These are phyloP conservation scores for Aspergillus sclerotiicarbonarius DNA, from an alignment of 495 filamentous ascomycete genomes.

Conservation along the genomic window DNA sequence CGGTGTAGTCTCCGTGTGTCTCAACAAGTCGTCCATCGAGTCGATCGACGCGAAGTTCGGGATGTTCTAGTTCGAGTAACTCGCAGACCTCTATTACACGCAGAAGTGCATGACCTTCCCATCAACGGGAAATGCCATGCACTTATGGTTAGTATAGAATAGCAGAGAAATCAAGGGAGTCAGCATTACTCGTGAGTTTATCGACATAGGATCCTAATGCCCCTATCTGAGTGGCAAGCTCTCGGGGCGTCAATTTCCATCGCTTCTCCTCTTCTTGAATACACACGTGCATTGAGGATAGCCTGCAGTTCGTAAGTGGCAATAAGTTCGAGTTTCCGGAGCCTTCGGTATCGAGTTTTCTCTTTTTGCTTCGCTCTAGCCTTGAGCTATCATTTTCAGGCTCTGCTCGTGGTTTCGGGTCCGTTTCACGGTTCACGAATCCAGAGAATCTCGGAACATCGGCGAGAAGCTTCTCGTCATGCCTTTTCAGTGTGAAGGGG, in stretches of 20 bases:
- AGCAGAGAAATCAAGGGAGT: neutral
- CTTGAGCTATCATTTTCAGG: neutral
- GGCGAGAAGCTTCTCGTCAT: slow-evolving; percentile 4
- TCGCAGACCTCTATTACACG: slow-evolving; percentile 24
- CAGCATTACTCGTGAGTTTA: slow-evolving; percentile 23
- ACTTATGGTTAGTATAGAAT: slow-evolving; percentile 1
- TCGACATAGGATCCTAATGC: neutral
- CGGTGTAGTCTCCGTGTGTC: slow-evolving; percentile 14
- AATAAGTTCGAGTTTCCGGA: slow-evolving; percentile 22
- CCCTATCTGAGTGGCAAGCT: slow-evolving; percentile 13
- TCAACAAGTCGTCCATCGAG: slow-evolving; percentile 14
- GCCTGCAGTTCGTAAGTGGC: slow-evolving; percentile 21
- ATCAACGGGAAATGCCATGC: neutral
- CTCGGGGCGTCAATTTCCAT: slow-evolving; percentile 19
- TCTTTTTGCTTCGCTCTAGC: neutral
- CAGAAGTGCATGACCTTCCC: neutral
- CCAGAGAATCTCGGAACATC: slow-evolving; percentile 13
- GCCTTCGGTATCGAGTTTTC: neutral
- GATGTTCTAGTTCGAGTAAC: slow-evolving; percentile 20
- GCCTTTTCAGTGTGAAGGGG: slow-evolving; percentile 6
- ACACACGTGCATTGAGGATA: slow-evolving; percentile 14
- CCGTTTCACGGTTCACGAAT: neutral
- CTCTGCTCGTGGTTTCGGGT: neutral
- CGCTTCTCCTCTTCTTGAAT: slow-evolving; percentile 9
- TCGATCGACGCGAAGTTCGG: slow-evolving; percentile 19